phyloP scores from a whole-genome alignment of 257 asterid genomes.

The Forsythia suspensa region DNA sequence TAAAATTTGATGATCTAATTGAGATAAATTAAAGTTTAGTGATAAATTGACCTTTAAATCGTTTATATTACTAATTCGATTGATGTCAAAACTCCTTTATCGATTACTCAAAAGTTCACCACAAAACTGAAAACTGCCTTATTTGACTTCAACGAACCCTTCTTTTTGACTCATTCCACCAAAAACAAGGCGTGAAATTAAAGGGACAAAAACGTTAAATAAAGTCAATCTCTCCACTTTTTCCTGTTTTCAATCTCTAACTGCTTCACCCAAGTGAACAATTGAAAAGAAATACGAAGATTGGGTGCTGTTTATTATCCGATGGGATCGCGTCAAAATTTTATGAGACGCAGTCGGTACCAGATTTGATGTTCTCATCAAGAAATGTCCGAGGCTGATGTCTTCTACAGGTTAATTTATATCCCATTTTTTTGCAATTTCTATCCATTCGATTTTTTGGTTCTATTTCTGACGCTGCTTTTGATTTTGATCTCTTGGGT shows the following conservation, averaged over 20 bases:
- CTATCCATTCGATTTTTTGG: too few species aligned
- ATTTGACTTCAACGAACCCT: neutral
- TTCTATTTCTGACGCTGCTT: neutral
- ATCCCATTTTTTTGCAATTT: neutral
- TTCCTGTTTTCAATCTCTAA: neutral
- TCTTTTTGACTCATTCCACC: neutral
- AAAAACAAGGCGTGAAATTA: neutral
- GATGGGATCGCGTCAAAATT: neutral
- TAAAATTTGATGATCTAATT: too few species aligned
- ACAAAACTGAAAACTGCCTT: neutral
- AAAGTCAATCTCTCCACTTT: neutral
- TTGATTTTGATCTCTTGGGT: slow-evolving; percentile 3
- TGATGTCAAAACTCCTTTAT: too few species aligned
- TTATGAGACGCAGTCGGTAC: neutral
- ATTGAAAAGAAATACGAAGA: neutral
- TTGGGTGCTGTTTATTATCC: neutral
- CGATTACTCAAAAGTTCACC: neutral
- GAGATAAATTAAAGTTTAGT: too few species aligned
- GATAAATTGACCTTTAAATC: too few species aligned
- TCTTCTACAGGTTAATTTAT: slow-evolving; percentile 58
- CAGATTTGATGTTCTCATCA: slow-evolving; percentile 23
- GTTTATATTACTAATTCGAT: too few species aligned
- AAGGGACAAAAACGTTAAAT: neutral
- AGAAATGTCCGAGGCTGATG: slow-evolving; percentile 66
- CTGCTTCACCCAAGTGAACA: neutral